These are phyloP conservation scores for Zygoascus tannicola DNA, from an alignment of 805 yeast species.

Conservation along the genomic window DNA sequence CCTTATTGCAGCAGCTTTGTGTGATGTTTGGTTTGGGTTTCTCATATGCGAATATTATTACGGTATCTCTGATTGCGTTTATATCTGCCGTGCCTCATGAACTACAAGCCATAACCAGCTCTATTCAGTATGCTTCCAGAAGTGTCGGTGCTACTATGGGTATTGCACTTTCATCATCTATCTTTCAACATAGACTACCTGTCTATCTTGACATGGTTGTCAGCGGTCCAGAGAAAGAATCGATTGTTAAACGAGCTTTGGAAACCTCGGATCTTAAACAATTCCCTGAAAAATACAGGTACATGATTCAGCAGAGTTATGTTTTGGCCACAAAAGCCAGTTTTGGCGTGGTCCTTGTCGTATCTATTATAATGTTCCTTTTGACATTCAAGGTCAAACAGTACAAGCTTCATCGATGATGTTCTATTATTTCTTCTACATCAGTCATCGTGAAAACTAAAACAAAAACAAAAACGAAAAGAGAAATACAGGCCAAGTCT, in stretches of 20 bases:
- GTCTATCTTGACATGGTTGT: constrained; percentile 20
- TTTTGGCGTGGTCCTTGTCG: neutral
- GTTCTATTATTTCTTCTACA: neutral
- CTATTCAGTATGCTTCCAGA: constrained; percentile 81
- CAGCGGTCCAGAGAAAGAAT: constrained; percentile 11
- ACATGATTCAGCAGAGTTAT: neutral
- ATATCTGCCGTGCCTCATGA: constrained; percentile 62
- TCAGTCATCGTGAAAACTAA: neutral
- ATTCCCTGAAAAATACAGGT: neutral
- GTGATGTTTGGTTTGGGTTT: constrained; percentile 48
- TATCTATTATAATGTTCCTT: neutral
- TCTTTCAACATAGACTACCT: constrained; percentile 46
- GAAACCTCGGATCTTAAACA: neutral
- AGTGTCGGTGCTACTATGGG: constrained; percentile 83
- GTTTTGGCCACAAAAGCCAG: neutral
- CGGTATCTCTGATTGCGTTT: constrained; percentile 62
- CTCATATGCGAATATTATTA: constrained; percentile 57
- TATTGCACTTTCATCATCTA: constrained; percentile 59
- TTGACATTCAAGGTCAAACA: neutral
- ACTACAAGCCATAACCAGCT: constrained; percentile 76
- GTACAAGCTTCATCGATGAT: neutral
- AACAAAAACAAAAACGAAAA: no score
- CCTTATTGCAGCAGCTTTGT: constrained; percentile 33
- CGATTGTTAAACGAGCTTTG: constrained; percentile 27
- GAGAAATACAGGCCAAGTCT: no score